phyloP scores from a whole-genome alignment of 345 rosid species.

The Trapa incisa region DNA sequence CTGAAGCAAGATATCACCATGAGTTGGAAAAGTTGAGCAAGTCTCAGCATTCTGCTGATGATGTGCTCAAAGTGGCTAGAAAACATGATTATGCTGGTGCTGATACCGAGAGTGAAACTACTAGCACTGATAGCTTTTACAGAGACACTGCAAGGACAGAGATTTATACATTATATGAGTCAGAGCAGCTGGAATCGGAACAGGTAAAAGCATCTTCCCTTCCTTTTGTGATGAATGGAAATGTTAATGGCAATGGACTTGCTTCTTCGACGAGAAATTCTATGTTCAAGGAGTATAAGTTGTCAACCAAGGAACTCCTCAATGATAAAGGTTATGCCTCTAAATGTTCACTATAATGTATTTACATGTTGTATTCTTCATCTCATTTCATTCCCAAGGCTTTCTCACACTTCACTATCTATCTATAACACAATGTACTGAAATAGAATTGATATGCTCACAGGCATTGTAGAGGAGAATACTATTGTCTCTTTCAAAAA shows the following conservation, averaged over 20 bases:
- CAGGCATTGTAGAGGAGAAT: conserved; percentile 30
- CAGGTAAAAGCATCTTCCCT: conserved; percentile 27
- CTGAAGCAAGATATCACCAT: conserved; percentile 15
- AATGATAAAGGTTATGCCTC: conserved; percentile 39
- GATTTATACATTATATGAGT: conserved; percentile 44
- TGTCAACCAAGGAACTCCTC: conserved; percentile 19
- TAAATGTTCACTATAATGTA: conserved; percentile 1
- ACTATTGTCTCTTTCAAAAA: conserved; percentile 18
- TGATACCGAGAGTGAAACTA: conserved; percentile 13
- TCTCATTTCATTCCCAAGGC: background rate
- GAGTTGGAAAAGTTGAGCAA: conserved; percentile 14
- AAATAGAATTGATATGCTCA: background rate
- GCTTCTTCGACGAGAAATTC: conserved; percentile 29
- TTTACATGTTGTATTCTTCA: background rate
- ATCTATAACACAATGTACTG: background rate
- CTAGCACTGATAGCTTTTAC: conserved; percentile 14
- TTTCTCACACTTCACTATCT: background rate
- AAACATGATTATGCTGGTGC: conserved; percentile 17
- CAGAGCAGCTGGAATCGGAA: conserved; percentile 22
- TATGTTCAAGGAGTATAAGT: conserved; percentile 16
- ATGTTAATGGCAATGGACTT: conserved; percentile 25
- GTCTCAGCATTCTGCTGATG: conserved; percentile 4
- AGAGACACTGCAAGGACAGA: conserved; percentile 43
- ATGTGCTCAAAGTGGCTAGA: conserved; percentile 13
- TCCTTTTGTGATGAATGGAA: conserved; percentile 10